phyloP scores from a whole-genome alignment of 2,329 filamentous ascomycete genomes.

The Calonectria hawksworthii region DNA sequence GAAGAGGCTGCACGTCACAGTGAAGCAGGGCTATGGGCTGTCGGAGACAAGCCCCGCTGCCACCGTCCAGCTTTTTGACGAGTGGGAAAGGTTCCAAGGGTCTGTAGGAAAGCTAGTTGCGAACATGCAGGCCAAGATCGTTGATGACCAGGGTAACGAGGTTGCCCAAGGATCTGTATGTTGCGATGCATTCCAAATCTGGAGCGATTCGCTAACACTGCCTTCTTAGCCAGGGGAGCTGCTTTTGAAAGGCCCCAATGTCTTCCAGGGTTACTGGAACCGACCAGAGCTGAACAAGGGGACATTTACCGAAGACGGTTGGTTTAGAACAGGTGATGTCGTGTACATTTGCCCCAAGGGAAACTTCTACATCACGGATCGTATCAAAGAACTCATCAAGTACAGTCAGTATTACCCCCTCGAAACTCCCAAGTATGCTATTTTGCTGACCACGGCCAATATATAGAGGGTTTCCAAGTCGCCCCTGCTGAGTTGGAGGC shows the following conservation, averaged over 20 bases:
- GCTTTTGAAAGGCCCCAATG: constrained; percentile 83
- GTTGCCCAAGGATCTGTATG: constrained; percentile 63
- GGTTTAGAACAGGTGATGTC: constrained; percentile 92
- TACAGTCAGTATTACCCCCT: constrained; percentile 57
- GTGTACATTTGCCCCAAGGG: constrained; percentile 82
- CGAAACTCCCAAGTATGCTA: neutral
- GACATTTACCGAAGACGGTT: constrained; percentile 82
- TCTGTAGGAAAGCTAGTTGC: constrained; percentile 83
- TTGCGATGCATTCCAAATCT: neutral
- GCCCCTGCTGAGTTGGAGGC: constrained; percentile 76
- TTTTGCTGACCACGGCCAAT: constrained; percentile 42
- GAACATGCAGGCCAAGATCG: constrained; percentile 86
- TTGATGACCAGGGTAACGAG: constrained; percentile 71
- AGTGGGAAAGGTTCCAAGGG: constrained; percentile 83
- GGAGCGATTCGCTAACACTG: neutral
- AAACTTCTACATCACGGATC: constrained; percentile 92
- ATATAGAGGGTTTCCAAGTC: constrained; percentile 75
- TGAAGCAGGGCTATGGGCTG: constrained; percentile 95
- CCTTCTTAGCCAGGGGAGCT: constrained; percentile 71
- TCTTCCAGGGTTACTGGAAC: constrained; percentile 85
- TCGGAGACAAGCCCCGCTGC: constrained; percentile 88
- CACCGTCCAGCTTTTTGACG: constrained; percentile 79
- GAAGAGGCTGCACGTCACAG: constrained; percentile 78
- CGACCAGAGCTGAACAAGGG: constrained; percentile 78
- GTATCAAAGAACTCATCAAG: constrained; percentile 77